These are phyloP conservation scores for Verticillium nubilum DNA, from an alignment of 2,329 filamentous ascomycete species.

Conservation along the genomic window DNA sequence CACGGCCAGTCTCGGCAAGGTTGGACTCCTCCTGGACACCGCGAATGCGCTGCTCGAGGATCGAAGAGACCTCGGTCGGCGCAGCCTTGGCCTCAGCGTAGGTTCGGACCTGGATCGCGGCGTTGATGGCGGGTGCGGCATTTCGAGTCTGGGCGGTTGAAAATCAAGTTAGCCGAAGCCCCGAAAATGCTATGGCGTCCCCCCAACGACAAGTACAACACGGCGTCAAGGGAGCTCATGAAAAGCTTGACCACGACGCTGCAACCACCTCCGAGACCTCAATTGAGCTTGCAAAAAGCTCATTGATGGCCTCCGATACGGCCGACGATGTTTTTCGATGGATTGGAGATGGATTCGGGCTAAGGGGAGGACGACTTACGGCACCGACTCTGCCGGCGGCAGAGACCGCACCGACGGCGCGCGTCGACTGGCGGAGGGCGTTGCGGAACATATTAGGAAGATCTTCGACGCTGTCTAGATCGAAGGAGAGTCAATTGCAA, in stretches of 20 bases:
- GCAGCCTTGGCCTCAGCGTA: conserved; percentile 95
- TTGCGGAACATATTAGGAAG: conserved; percentile 86
- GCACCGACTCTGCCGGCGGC: conserved; percentile 84
- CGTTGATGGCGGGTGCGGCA: conserved; percentile 73
- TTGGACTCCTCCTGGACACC: conserved; percentile 95
- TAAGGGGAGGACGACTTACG: conserved; percentile 62
- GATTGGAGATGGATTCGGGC: conserved; percentile 35
- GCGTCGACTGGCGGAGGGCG: conserved; percentile 94
- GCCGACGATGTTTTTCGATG: conserved; percentile 38
- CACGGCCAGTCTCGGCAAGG: conserved; percentile 97
- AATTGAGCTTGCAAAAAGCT: conserved; percentile 27
- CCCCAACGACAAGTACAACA: conserved; percentile 19
- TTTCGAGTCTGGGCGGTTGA: conserved; percentile 70
- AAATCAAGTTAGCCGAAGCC: conserved; percentile 49
- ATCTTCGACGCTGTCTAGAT: conserved; percentile 45
- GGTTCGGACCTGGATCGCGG: conserved; percentile 71
- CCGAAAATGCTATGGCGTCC: conserved; percentile 28
- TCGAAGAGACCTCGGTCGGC: conserved; percentile 97
- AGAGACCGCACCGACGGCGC: conserved; percentile 91
- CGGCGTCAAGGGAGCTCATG: conserved; percentile 26
- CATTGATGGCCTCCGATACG: conserved; percentile 32
- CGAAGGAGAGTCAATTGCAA: conserved; percentile 58
- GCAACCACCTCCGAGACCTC: conserved; percentile 15
- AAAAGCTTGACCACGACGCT: conserved; percentile 21
- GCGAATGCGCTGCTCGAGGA: conserved; percentile 98